Percentiles rank a stretch among this genome's conserved stretches.
These are phyloP conservation scores for Chlorella sp. DNA, from an alignment of 139 green algal species.

Conservation along the genomic window DNA sequence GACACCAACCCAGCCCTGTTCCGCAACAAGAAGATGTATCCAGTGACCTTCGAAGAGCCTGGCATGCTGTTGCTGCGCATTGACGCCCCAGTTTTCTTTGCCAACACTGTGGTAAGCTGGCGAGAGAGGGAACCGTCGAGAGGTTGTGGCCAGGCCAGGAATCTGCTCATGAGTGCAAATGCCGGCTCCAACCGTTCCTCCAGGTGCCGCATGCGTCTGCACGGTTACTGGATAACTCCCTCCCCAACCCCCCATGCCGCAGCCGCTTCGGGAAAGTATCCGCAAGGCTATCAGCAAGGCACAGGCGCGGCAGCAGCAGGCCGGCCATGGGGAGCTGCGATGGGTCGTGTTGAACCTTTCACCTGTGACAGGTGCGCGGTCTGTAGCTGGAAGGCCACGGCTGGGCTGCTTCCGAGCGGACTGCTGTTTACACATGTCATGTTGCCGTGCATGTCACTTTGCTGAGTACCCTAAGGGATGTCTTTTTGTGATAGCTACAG, in stretches of 20 bases:
- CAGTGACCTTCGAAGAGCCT: conserved; percentile 5
- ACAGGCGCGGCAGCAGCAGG: neutral
- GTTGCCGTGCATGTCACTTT: no score
- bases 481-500: no score
- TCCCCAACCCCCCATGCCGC: conserved; percentile 30
- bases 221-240: no score
- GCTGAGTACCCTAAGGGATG: no score
- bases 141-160: no score
- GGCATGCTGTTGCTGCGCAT: conserved; percentile 76
- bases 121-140: no score
- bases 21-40: conserved; percentile 33
- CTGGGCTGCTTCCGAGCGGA: no score
- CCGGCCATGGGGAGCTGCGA: conserved; percentile 23
- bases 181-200: no score
- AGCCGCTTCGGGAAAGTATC: conserved; percentile 43
- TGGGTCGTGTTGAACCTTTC: conserved; percentile 88
- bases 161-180: no score
- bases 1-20: conserved; percentile 19
- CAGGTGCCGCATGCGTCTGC: no score
- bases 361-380: neutral
- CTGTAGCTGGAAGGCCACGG: no score
- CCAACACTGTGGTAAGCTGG: conserved; percentile 59
- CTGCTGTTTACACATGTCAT: no score
- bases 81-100: conserved; percentile 70
- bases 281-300: neutral